phyloP scores from a whole-genome alignment of 2,329 filamentous ascomycete genomes.

The Ceratocystis lukuohia region DNA sequence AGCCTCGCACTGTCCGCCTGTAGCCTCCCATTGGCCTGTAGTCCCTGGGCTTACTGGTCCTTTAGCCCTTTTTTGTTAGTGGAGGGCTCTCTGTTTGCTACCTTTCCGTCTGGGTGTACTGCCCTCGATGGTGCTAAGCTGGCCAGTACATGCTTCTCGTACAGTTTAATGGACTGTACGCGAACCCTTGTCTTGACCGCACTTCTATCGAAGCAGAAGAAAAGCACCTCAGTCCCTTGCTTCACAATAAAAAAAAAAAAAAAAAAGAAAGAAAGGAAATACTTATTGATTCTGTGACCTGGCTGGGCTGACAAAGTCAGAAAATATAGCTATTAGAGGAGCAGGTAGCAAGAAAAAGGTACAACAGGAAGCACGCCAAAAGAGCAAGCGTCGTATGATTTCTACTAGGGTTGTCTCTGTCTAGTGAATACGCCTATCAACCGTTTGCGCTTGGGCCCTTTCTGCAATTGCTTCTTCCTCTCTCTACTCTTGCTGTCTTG shows the following conservation, averaged over 20 bases:
- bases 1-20: slow-evolving; percentile 6
- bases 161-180: not conserved
- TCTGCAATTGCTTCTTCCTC: not conserved
- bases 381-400: slow-evolving; percentile 2
- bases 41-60: not conserved
- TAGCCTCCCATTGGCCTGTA: not conserved
- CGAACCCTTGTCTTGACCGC: not conserved
- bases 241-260: not conserved
- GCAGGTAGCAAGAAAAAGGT: not conserved
- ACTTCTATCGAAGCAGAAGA: not conserved
- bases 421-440: slow-evolving; percentile 2
- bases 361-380: not conserved
- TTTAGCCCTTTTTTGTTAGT: not conserved
- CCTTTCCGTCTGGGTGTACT: not conserved
- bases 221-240: not conserved
- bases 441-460: not conserved
- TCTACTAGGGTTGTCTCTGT: not conserved
- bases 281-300: too few relatives aligned
- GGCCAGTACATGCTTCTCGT: not conserved
- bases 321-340: too few relatives aligned
- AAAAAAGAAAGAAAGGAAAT: too few relatives aligned
- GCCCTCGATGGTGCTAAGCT: not conserved
- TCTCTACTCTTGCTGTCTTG: not conserved
- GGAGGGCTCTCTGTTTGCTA: not conserved
- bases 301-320: too few relatives aligned